Conservation (phyloP, 257 asterid species). For the Coffea eugenioides region DNA sequence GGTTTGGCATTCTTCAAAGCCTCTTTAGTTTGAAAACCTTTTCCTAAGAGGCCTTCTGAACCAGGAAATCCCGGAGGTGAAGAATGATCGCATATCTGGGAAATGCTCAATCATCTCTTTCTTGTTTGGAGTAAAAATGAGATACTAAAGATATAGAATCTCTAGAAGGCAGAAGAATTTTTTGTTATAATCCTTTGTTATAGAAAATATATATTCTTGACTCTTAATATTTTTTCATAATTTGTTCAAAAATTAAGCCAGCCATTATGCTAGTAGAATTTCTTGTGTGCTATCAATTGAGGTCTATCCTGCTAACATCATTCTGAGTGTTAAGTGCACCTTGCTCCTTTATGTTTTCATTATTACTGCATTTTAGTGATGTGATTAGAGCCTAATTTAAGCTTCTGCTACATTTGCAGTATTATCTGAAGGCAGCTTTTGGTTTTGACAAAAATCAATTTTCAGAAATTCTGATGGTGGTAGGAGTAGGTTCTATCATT, state of each 20-base stretch:
- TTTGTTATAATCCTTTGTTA: neutral
- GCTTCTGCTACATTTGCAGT: conserved; percentile 48
- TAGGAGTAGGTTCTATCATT: conserved; percentile 83
- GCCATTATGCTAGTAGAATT: neutral
- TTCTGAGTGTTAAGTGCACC: neutral
- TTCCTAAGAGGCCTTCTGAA: neutral
- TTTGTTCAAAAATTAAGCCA: neutral
- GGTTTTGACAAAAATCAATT: conserved; percentile 86
- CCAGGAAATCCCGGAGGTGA: neutral
- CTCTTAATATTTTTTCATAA: too few species aligned
- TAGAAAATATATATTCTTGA: neutral
- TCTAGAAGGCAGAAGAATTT: neutral
- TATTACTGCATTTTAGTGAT: neutral
- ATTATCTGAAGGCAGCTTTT: conserved; percentile 80
- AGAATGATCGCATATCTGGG: neutral
- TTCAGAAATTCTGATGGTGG: conserved; percentile 81
- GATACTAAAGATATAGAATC: neutral
- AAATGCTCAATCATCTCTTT: neutral
- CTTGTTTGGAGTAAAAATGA: neutral
- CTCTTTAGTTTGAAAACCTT: neutral
- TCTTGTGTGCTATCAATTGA: neutral
- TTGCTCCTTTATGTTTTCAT: neutral
- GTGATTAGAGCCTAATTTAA: conserved; percentile 15
- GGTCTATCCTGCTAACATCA: neutral
- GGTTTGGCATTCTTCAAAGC: neutral